Evolutionary conservation across 129 eudicot genomes (phyloP), one percentile per base, ranked within the genome.

Genomic region (Rutidosis leptorrhynchoides): DNA sequence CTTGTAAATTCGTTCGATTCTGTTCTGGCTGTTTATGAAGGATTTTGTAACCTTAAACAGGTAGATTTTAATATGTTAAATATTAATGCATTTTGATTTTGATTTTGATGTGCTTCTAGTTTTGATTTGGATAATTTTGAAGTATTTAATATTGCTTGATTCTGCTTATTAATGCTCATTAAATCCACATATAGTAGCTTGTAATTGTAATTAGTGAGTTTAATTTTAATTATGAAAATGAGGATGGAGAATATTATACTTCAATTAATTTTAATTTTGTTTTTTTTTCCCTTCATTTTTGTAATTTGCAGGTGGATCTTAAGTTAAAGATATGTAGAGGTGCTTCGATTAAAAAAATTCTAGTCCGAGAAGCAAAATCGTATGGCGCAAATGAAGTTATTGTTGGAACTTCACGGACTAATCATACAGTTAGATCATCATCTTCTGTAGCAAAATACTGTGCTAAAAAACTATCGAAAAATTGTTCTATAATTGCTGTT

Each of bases 11-110:
- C 85, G 24, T 89, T 93, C 32, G 99, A 93, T 52, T 82, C 99
- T 17, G 78, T 93, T 67, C 90, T 93, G 25, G 95, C 90, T 32
- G 96, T 84, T 7, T 93, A 89, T 48, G 95, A 93, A 84, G 99
- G 99, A 45, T 93, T 93, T 77, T 93, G 99, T 70, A 93, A 89
- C 69, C 80, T 93, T 16, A 93, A 84, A 71, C 96, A 93, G 99
- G 99, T 93, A 56, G 16, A 28, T 32, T 58, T 53, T 57, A 28
- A 28, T 61, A 22, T n/a, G 12, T 55, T 2, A 21, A 20, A 1
- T 24, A 9, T 21, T 55, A 24, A 9, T 58, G 7, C 12, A 5
- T 15, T 74, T 57, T 1, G 58, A 3, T 64, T 2, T 58, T 4
- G 7, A 5, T 15, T 74, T 57, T 1, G 58, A 3, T 64, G 7